Percentiles rank a stretch among this genome's conserved stretches.
These are phyloP conservation scores for Casaregolazyma lundiana DNA, from an alignment of 1,139 yeast species.

Conservation along the genomic window DNA sequence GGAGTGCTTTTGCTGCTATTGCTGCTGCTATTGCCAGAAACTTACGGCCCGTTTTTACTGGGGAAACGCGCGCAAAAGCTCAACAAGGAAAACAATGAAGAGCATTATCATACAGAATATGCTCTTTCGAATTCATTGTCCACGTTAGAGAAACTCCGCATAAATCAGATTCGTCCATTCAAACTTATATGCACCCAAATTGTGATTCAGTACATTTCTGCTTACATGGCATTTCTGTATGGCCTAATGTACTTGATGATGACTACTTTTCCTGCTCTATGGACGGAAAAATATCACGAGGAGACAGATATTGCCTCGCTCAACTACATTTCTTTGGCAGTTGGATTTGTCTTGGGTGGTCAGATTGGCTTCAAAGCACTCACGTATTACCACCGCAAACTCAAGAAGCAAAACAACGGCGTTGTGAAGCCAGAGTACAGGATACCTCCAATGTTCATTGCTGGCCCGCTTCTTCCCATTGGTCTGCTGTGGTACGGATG, in stretches of 20 bases:
- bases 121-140: conserved; percentile 14
- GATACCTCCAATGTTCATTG: conserved; percentile 39
- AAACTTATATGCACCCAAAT: conserved; percentile 51
- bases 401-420: conserved; percentile 42
- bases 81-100: conserved; percentile 48
- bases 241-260: conserved; percentile 58
- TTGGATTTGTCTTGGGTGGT: conserved; percentile 48
- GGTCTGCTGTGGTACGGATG: conserved; percentile 62
- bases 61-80: conserved; percentile 42
- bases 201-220: conserved; percentile 55
- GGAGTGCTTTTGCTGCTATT: conserved; percentile 45
- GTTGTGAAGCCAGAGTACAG: conserved; percentile 49
- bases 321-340: conserved; percentile 50
- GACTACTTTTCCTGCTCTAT: conserved; percentile 52
- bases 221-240: conserved; percentile 57
- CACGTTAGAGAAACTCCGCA: conserved; percentile 13
- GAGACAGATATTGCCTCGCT: conserved; percentile 48
- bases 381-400: conserved; percentile 33
- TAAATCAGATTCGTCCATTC: conserved; percentile 47
- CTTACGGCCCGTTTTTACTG: conserved; percentile 55
- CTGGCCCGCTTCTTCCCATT: conserved; percentile 47
- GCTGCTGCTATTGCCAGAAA: conserved; percentile 44
- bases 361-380: conserved; percentile 38
- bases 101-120: conserved; percentile 51
- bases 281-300: conserved; percentile 44